Base-by-base conservation (phyloP, 495 filamentous ascomycete genomes). In the Aspergillus biplanus region DNA sequence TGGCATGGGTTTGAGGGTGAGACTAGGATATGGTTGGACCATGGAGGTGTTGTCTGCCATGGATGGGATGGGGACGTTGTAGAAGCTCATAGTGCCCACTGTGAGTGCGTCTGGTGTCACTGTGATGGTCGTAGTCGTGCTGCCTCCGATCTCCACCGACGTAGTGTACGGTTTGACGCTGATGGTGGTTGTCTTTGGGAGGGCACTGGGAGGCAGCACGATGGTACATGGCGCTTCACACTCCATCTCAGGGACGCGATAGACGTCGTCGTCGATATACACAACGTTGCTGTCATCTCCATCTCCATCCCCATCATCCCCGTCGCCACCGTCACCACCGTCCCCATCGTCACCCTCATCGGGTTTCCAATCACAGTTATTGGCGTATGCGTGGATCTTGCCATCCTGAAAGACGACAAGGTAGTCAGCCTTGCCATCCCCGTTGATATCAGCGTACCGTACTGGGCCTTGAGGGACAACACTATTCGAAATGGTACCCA, bases 401-500 rank as follows among this genome's bases (percentile, higher is more conserved):
- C 52, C 52, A 34, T 18, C 34, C 2, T 6, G 1, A 33, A 55
- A 37, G 52, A 55, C 52, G 1, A 57, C 54, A n/a, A 57, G 34
- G 12, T 57, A 57, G 33, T 57, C 54, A 13, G 7, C 54, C 11
- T 39, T 37, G 33, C 54, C 33, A 39, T 57, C 54, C 5, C 54
- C 54, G 54, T 57, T 9, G 3, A 57, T 39, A 33, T 57, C 54
- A 18, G 54, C 56, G 39, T 31, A 58, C 8, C 3, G 3, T 6
- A 58, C 56, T 46, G 37, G 39, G 27, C 56, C 56, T 32, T 18
- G 56, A 2, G 7, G 37, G 18, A 6, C 12, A 15, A 58, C 35
- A 2, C 56, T 18, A 4, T 5, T 42, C 3, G 54, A 9, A 33
- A 57, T 57, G 54, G 54, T 57, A 4, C 54, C 54, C 33, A 57